These are phyloP conservation scores for Salix viminalis DNA, from an alignment of 345 rosid species.

Conservation along the genomic window DNA sequence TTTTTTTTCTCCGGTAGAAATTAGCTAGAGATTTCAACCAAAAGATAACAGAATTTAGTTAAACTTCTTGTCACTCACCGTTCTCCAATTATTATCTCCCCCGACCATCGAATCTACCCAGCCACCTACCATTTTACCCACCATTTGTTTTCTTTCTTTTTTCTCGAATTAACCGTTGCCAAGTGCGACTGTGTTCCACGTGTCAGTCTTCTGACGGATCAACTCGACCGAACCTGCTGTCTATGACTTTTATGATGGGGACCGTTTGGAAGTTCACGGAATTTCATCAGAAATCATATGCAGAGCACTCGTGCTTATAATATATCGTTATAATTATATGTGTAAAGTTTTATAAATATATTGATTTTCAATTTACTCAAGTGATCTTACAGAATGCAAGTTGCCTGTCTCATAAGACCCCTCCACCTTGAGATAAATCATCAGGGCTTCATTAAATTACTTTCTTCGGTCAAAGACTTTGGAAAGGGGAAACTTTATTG, in stretches of 20 bases:
- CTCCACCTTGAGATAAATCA: too few relatives aligned
- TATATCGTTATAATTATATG: neutral
- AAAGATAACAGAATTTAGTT: neutral
- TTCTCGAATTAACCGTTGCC: neutral
- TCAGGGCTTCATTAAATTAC: neutral
- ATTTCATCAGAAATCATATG: neutral
- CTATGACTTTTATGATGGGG: neutral
- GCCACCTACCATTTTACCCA: neutral
- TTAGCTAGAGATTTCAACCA: neutral
- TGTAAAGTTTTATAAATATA: neutral
- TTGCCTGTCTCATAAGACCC: neutral
- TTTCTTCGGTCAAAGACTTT: neutral
- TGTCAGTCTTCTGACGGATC: neutral
- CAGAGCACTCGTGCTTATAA: neutral
- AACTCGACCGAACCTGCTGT: neutral
- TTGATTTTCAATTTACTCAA: neutral
- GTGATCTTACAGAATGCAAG: neutral
- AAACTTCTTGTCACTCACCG: neutral
- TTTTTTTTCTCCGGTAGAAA: too few relatives aligned
- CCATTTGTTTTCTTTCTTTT: neutral
- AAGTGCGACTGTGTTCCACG: neutral
- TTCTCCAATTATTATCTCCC: neutral
- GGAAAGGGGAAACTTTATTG: neutral
- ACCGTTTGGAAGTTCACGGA: neutral
- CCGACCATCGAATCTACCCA: neutral